These are phyloP conservation scores for Boletus fagicola DNA, from an alignment of 768 basidiomycete species.

Conservation along the genomic window DNA sequence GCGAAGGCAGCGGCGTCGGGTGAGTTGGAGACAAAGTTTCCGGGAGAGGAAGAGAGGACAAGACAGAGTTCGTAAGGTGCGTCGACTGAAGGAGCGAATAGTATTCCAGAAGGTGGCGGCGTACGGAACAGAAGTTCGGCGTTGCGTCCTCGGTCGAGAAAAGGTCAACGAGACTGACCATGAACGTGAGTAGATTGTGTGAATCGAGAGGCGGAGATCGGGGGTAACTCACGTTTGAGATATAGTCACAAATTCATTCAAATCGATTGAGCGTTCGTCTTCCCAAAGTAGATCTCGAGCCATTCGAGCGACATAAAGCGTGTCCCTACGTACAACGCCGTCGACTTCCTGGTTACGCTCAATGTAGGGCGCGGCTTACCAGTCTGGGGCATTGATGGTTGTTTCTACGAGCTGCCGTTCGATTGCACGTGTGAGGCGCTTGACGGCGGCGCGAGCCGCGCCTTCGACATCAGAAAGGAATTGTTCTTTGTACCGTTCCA, in stretches of 20 bases:
- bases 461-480: slow-evolving; percentile 72
- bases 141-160: slow-evolving; percentile 69
- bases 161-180: slow-evolving; percentile 78
- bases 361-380: slow-evolving; percentile 53
- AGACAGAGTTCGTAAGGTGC: slow-evolving; percentile 78
- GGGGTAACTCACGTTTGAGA: slow-evolving; percentile 79
- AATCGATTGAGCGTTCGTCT: slow-evolving; percentile 67
- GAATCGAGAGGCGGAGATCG: slow-evolving; percentile 22
- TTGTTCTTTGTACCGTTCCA: slow-evolving; percentile 71
- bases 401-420: slow-evolving; percentile 67
- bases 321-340: slow-evolving; percentile 61
- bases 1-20: slow-evolving; percentile 71
- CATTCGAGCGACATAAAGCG: slow-evolving; percentile 87
- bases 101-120: slow-evolving; percentile 77
- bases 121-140: slow-evolving; percentile 57
- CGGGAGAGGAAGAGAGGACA: slow-evolving; percentile 83
- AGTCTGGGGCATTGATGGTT: slow-evolving; percentile 92
- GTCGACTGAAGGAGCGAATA: slow-evolving; percentile 82
- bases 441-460: slow-evolving; percentile 75
- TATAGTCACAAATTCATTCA: slow-evolving; percentile 78
- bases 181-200: slow-evolving; percentile 25
- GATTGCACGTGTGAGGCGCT: slow-evolving; percentile 75
- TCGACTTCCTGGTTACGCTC: slow-evolving; percentile 16
- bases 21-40: slow-evolving; percentile 75
- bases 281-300: slow-evolving; percentile 93